Conservation (phyloP, 305 asterid species). For the Fraxinus dipetala region DNA sequence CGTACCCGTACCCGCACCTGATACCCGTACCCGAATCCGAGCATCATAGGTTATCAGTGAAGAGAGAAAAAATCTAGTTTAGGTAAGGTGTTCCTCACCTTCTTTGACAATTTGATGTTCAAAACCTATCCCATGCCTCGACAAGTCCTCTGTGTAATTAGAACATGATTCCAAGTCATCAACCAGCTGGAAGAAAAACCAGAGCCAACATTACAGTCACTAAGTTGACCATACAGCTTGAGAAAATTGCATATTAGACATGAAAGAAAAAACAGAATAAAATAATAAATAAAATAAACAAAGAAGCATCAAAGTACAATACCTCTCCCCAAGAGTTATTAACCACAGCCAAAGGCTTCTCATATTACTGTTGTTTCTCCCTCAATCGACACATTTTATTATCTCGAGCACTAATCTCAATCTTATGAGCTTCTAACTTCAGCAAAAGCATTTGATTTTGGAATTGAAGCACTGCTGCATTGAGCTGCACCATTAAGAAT, state of each 20-base stretch:
- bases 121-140: slow-evolving; percentile 42
- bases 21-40: too few species aligned
- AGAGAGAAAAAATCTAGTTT: neutral
- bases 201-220: slow-evolving; percentile 28
- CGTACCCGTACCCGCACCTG: too few species aligned
- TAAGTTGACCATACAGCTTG: neutral
- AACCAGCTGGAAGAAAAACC: slow-evolving; percentile 52
- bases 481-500: slow-evolving; percentile 51
- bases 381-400: slow-evolving; percentile 49
- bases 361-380: slow-evolving; percentile 63
- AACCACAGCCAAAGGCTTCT: slow-evolving; percentile 47
- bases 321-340: slow-evolving; percentile 76
- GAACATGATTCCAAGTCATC: slow-evolving; percentile 62
- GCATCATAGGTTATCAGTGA: neutral
- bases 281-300: too few species aligned
- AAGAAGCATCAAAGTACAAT: neutral
- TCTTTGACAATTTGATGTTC: slow-evolving; percentile 39
- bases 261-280: neutral
- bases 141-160: slow-evolving; percentile 35
- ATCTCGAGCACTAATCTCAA: slow-evolving; percentile 61
- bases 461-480: slow-evolving; percentile 81
- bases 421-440: slow-evolving; percentile 86
- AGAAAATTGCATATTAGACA: neutral
- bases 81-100: slow-evolving; percentile 31
- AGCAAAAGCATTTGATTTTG: slow-evolving; percentile 88